Percentiles rank a stretch among this genome's conserved stretches.
Conservation (phyloP, 1,284 basidiomycete species). For the Xanthoconium separans region DNA sequence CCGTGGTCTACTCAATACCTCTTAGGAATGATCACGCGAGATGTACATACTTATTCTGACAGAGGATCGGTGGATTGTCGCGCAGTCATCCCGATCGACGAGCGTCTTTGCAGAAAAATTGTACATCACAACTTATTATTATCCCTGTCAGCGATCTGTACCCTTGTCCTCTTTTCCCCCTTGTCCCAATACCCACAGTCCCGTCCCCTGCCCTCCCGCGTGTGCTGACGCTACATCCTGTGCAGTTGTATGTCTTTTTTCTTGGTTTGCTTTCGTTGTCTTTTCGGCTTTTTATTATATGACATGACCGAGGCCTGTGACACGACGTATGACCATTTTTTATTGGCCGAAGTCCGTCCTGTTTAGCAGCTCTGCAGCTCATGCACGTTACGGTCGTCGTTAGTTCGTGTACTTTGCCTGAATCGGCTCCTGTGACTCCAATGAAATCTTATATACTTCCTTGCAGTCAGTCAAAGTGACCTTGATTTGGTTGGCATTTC, state of each 20-base stretch:
- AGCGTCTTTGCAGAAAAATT: conserved; percentile 29
- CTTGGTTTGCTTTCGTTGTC: conserved; percentile 27
- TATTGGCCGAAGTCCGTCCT: conserved; percentile 15
- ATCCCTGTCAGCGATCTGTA: conserved; percentile 32
- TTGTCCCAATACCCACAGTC: conserved; percentile 19
- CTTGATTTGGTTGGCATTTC: too few species aligned
- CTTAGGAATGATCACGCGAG: conserved; percentile 22
- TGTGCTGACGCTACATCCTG: conserved; percentile 19
- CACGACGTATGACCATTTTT: conserved; percentile 12
- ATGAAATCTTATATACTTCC: not conserved
- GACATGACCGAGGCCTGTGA: conserved; percentile 6
- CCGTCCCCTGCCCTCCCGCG: conserved; percentile 1
- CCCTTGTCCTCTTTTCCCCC: conserved; percentile 7
- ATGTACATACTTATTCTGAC: conserved; percentile 14
- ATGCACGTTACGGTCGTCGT: conserved; percentile 8
- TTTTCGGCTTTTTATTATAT: conserved; percentile 8
- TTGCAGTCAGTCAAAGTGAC: too few species aligned
- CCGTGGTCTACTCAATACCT: not conserved
- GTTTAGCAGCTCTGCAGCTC: conserved; percentile 3
- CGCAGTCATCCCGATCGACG: conserved; percentile 10
- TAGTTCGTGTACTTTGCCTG: conserved; percentile 9
- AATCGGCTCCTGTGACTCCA: not conserved
- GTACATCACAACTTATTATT: conserved; percentile 34
- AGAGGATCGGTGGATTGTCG: conserved; percentile 15
- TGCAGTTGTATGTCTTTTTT: conserved; percentile 20